Conservation (phyloP, 2,329 filamentous ascomycete species). For the Rhexocercosporidium sp. region DNA sequence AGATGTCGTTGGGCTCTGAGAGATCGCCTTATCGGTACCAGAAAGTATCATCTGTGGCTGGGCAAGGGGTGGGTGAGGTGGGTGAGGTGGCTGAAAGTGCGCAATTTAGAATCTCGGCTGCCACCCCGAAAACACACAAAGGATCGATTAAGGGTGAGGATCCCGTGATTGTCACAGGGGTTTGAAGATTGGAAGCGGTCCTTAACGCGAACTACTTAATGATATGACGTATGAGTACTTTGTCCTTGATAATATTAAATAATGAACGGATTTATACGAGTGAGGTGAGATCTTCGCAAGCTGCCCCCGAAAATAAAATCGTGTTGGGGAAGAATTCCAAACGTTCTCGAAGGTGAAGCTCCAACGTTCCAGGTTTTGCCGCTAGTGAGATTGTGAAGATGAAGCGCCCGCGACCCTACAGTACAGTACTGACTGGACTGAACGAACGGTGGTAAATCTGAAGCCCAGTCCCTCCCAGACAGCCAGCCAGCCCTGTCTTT, state of each 20-base stretch:
- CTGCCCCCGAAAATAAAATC: background rate
- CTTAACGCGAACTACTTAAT: background rate
- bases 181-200: background rate
- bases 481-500: slow-evolving; percentile 1
- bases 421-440: no score
- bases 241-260: no score
- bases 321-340: slow-evolving; percentile 1
- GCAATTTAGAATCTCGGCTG: background rate
- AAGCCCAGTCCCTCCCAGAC: no score
- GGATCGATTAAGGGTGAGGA: no score
- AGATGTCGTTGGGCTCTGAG: background rate
- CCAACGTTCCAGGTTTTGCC: background rate
- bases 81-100: background rate
- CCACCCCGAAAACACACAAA: background rate
- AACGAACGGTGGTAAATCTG: no score
- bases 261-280: no score
- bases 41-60: slow-evolving; percentile 11
- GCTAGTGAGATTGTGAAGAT: slow-evolving; percentile 2
- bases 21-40: slow-evolving; percentile 11
- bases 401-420: background rate
- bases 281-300: background rate
- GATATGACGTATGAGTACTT: background rate
- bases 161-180: slow-evolving; percentile 15
- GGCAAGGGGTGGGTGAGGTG: no score
- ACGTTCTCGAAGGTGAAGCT: slow-evolving; percentile 10